These are phyloP conservation scores for Pouteria glomerata DNA, from an alignment of 148 eudicot species.

Conservation along the genomic window DNA sequence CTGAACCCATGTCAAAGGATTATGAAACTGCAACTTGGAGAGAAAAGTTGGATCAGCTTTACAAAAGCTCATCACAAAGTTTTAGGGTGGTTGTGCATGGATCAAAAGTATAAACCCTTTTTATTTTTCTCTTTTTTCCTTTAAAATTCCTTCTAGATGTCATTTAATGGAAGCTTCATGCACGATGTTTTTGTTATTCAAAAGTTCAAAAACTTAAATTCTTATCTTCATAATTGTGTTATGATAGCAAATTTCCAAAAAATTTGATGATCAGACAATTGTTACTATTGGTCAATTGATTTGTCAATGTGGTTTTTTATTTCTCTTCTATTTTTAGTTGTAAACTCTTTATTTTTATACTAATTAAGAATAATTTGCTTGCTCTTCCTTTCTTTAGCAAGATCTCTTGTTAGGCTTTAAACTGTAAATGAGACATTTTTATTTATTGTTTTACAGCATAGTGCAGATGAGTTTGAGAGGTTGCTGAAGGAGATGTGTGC, in stretches of 20 bases:
- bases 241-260: too few relatives aligned
- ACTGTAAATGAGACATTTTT: constrained; percentile 16
- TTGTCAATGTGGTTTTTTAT: not conserved
- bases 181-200: not conserved
- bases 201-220: not conserved
- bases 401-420: constrained; percentile 1
- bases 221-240: too few relatives aligned
- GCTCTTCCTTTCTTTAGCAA: not conserved
- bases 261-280: too few relatives aligned
- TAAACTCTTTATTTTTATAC: too few relatives aligned
- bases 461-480: constrained; percentile 97
- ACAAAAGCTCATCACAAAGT: constrained; percentile 96
- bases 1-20: constrained; percentile 92
- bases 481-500: constrained; percentile 95
- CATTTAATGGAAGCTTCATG: not conserved
- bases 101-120: constrained; percentile 65
- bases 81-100: constrained; percentile 99
- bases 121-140: constrained; percentile 3
- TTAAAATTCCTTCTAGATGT: not conserved
- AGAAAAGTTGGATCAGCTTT: constrained; percentile 95
- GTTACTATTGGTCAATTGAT: too few relatives aligned
- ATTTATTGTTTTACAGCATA: constrained; percentile 78
- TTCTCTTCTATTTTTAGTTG: too few relatives aligned
- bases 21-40: constrained; percentile 94
- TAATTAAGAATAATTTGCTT: not conserved